A percentile compares a stretch with the other conserved stretches of the same genome.
These are phyloP conservation scores for Aspergillus aculeatus DNA, from an alignment of 2,329 filamentous ascomycete species.

Conservation along the genomic window DNA sequence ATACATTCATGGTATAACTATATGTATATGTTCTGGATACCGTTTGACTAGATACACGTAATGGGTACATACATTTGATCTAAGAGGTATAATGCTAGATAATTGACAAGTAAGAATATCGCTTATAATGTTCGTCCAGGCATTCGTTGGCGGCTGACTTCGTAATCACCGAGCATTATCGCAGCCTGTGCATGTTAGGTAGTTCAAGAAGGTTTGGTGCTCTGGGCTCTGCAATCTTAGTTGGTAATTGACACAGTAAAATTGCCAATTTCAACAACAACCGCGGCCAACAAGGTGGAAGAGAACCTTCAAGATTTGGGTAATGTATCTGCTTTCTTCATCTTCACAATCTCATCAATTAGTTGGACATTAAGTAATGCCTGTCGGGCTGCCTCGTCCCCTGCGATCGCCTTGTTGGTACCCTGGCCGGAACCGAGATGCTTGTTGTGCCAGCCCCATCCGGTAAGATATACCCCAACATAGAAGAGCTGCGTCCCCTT, in stretches of 20 bases:
- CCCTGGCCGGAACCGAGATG: slow-evolving; percentile 48
- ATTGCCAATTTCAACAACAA: slow-evolving; percentile 6
- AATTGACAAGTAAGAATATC: too few species aligned
- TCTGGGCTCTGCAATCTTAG: neutral
- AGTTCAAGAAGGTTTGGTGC: too few species aligned
- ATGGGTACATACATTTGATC: too few species aligned
- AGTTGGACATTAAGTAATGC: slow-evolving; percentile 41
- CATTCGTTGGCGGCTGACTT: too few species aligned
- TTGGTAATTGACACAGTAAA: neutral
- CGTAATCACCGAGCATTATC: too few species aligned
- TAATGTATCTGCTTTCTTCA: slow-evolving; percentile 26
- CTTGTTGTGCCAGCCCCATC: slow-evolving; percentile 47
- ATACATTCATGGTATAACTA: too few species aligned
- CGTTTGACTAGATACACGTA: too few species aligned
- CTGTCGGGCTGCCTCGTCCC: slow-evolving; percentile 44
- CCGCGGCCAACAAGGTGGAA: neutral
- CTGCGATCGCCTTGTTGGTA: slow-evolving; percentile 45
- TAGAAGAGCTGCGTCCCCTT: slow-evolving; percentile 44
- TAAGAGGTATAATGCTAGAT: too few species aligned
- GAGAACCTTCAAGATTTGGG: neutral
- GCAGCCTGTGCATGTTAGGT: too few species aligned
- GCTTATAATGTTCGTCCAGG: too few species aligned
- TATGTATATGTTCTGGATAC: too few species aligned
- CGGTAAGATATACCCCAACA: slow-evolving; percentile 49
- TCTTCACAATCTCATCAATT: slow-evolving; percentile 39